Evolutionary conservation across 1,284 basidiomycete species (phyloP).

Genomic region (Calocybe gambosa): DNA sequence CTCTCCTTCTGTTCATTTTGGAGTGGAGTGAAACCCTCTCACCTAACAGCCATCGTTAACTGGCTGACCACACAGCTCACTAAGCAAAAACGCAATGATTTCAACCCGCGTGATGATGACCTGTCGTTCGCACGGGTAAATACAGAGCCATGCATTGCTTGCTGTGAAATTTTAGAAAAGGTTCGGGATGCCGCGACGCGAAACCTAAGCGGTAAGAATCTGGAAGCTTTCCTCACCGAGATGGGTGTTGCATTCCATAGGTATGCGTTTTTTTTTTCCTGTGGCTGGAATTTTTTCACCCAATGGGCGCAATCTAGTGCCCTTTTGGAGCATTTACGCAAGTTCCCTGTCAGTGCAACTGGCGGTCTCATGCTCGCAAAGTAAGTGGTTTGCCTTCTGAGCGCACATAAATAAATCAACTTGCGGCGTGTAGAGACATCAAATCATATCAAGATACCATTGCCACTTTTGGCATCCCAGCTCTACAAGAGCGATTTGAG

Average conservation of each 20-base stretch:
- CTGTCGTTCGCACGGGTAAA: conserved; percentile 91
- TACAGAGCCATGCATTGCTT: conserved; percentile 90
- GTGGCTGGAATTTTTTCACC: not conserved
- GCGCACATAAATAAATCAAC: conserved; percentile 3
- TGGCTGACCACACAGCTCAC: conserved; percentile 73
- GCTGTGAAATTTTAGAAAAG: conserved; percentile 81
- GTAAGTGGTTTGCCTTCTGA: conserved; percentile 39
- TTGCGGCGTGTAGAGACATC: conserved; percentile 63
- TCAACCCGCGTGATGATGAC: conserved; percentile 95
- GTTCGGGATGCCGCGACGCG: conserved; percentile 71
- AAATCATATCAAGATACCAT: conserved; percentile 96
- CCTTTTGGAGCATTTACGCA: conserved; percentile 91
- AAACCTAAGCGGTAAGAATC: conserved; percentile 85
- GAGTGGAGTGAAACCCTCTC: conserved; percentile 4
- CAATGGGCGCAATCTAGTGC: conserved; percentile 53
- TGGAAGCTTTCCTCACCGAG: conserved; percentile 89
- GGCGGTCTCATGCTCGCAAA: conserved; percentile 98
- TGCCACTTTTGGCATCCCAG: conserved; percentile 72
- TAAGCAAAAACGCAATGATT: conserved; percentile 96
- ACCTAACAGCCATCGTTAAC: conserved; percentile 52
- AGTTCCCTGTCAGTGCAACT: conserved; percentile 94
- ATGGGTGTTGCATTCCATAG: conserved; percentile 93
- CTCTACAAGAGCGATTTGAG: conserved; percentile 93
- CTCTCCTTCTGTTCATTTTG: not conserved
- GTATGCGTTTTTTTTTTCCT: conserved; percentile 32